These are phyloP conservation scores for Haplosporangium gracile DNA, from an alignment of 192 early-diverging fungal genomes.

Conservation along the genomic window DNA sequence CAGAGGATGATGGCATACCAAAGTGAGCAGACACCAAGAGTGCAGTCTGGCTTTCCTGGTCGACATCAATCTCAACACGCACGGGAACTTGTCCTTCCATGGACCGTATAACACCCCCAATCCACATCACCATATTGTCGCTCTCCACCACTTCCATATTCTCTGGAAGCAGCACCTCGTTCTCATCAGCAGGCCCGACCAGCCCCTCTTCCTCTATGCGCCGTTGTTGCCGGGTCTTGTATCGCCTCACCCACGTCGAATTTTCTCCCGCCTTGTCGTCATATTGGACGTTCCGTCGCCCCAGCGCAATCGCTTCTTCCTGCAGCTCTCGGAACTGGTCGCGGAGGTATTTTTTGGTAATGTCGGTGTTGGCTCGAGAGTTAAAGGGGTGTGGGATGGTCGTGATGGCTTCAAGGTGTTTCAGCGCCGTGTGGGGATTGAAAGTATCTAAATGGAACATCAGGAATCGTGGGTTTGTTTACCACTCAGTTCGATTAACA, in stretches of 20 bases:
- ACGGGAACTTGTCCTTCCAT: constrained; percentile 38
- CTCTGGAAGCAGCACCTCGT: not conserved
- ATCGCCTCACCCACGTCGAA: constrained; percentile 22
- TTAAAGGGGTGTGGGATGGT: constrained; percentile 48
- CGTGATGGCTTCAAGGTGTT: constrained; percentile 43
- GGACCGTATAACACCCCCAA: constrained; percentile 39
- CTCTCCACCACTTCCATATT: constrained; percentile 26
- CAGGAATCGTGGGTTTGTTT: not conserved
- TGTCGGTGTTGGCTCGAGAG: constrained; percentile 38
- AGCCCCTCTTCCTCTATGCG: constrained; percentile 22
- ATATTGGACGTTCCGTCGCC: constrained; percentile 50
- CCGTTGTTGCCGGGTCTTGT: constrained; percentile 20
- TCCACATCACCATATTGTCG: constrained; percentile 52
- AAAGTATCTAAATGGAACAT: constrained; percentile 16
- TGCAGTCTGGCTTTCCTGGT: constrained; percentile 56
- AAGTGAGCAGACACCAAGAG: constrained; percentile 77
- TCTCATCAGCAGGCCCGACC: constrained; percentile 1
- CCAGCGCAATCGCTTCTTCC: constrained; percentile 40
- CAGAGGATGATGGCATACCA: constrained; percentile 37
- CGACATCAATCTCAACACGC: constrained; percentile 45
- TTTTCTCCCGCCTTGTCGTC: constrained; percentile 22
- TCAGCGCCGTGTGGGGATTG: constrained; percentile 42
- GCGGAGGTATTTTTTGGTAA: constrained; percentile 36
- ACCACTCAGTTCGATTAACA: too few relatives aligned
- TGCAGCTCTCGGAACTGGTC: constrained; percentile 27